Percentiles rank a stretch among this genome's conserved stretches.
Evolutionary conservation across 2,329 filamentous ascomycete species (phyloP).

Genomic region (Clarireedia hainanense): DNA sequence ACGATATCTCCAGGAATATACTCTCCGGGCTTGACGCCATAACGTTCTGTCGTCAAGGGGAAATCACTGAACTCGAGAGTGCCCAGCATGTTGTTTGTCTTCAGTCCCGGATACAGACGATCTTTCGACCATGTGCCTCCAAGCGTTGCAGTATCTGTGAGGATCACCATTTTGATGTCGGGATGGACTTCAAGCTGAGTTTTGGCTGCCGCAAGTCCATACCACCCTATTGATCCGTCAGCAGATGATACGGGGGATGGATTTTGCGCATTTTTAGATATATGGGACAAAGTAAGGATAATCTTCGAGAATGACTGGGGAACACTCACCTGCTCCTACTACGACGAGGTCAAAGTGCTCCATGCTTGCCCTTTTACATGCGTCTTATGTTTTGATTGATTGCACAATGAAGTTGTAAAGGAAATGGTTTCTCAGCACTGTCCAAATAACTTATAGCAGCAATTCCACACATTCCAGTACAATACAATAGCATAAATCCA

Average conservation of each 20-base stretch:
- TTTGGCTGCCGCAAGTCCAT: slow-evolving; percentile 54
- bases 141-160: slow-evolving; percentile 48
- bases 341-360: not conserved
- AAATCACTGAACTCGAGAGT: slow-evolving; percentile 70
- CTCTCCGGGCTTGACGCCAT: slow-evolving; percentile 40
- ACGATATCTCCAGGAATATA: slow-evolving; percentile 52
- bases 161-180: slow-evolving; percentile 43
- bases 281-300: not conserved
- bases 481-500: too few relatives aligned
- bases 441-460: too few relatives aligned
- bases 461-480: too few relatives aligned
- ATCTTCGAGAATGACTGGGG: not conserved
- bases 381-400: too few relatives aligned
- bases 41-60: slow-evolving; percentile 53
- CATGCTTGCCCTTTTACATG: too few relatives aligned
- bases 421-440: too few relatives aligned
- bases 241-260: not conserved
- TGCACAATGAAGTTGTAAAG: too few relatives aligned
- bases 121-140: slow-evolving; percentile 66
- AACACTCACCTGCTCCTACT: slow-evolving; percentile 3
- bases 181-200: slow-evolving; percentile 53
- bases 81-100: slow-evolving; percentile 66
- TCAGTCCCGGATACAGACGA: slow-evolving; percentile 60
- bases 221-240: slow-evolving; percentile 2
- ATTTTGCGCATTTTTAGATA: not conserved